Conservation (phyloP, 208 protist genomes). For the Trichomonas tenax region DNA sequence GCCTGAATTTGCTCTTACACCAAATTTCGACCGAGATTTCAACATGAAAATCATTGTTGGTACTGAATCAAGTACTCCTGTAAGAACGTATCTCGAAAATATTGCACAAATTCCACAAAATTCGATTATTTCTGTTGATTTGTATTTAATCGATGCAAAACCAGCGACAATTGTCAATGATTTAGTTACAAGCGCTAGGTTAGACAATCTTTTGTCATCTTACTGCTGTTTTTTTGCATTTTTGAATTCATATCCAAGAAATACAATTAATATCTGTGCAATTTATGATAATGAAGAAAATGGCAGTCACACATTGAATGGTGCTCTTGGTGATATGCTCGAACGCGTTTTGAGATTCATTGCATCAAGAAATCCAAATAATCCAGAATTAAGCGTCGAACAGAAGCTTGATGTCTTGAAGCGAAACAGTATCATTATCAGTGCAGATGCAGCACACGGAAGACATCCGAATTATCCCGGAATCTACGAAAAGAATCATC, state of each 20-base stretch:
- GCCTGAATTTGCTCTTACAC: background rate
- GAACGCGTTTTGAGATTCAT: background rate
- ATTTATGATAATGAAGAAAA: slow-evolving; percentile 1
- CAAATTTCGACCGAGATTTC: background rate
- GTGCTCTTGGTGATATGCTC: background rate
- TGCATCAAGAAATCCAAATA: background rate
- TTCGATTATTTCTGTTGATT: background rate
- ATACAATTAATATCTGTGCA: background rate
- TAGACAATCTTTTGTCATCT: background rate
- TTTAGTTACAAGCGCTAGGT: background rate
- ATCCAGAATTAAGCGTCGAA: background rate
- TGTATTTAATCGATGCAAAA: background rate
- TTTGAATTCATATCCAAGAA: background rate
- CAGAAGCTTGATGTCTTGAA: background rate
- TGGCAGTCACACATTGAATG: background rate
- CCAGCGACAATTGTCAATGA: background rate
- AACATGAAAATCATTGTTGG: background rate
- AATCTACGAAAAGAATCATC: background rate
- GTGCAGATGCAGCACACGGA: background rate
- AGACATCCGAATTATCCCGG: background rate
- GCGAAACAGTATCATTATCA: background rate
- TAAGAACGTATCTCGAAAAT: background rate
- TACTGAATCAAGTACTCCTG: background rate
- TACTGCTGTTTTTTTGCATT: background rate
- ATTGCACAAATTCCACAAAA: too few species aligned